Percentiles rank a stretch among this genome's conserved stretches.
These are phyloP conservation scores for Tagetes erecta DNA, from an alignment of 129 eudicot genomes.

Conservation along the genomic window DNA sequence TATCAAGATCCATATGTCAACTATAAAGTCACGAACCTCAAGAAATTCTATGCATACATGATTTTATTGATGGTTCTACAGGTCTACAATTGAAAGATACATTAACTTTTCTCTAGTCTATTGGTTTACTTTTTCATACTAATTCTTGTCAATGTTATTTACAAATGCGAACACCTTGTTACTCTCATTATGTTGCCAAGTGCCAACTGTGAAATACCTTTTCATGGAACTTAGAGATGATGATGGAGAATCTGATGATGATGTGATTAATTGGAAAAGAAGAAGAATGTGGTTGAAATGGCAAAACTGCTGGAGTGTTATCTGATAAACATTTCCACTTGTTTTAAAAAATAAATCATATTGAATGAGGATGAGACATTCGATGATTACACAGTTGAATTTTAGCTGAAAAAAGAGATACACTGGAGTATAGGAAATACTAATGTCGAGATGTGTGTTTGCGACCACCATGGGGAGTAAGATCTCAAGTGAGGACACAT, in stretches of 20 bases:
- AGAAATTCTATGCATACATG: neutral
- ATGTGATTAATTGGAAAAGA: neutral
- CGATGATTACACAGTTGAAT: neutral
- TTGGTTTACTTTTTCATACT: neutral
- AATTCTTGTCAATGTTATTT: neutral
- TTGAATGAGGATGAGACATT: neutral
- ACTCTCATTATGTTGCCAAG: neutral
- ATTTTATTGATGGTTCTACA: neutral
- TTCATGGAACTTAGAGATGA: neutral
- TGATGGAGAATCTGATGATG: neutral
- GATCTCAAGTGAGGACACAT: neutral
- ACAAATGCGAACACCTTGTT: neutral
- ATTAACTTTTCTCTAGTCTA: neutral
- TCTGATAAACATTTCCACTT: neutral
- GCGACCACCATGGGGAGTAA: neutral
- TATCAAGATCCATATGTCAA: neutral
- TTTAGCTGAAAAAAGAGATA: neutral
- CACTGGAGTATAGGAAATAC: conserved; percentile 1
- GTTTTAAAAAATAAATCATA: neutral
- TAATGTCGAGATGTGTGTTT: neutral
- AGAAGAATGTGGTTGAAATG: conserved; percentile 2
- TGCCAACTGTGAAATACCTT: neutral
- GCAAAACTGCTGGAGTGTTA: neutral
- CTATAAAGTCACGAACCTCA: neutral
- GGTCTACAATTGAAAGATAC: neutral